Evolutionary conservation across 2,329 filamentous ascomycete genomes (phyloP), one percentile per base, ranked within the genome.

Genomic region (Trichoderma sp.): DNA sequence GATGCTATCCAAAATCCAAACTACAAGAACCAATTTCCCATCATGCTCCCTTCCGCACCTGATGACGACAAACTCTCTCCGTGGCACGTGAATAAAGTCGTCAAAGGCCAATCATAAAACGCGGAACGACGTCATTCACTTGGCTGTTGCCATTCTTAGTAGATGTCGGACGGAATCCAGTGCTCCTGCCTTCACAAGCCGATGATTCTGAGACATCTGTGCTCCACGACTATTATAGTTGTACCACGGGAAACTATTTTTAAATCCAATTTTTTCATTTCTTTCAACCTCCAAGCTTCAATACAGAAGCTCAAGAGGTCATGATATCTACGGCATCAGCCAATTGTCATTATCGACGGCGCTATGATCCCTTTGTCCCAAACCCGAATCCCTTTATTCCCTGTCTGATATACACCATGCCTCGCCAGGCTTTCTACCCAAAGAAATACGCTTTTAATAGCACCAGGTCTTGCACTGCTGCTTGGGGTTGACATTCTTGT

Each of bases 381-480:
- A 60, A 60, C 11, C 53, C 21, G 21, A 71, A 41, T 41, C 50
- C 53, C 67, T 12, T 41, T 59, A n/a, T 60, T 60, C 33, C 53
- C 33, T 24, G 35, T 62, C 53, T 35, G 18, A 62, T 31, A 33
- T 45, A 18, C 18, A 16, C 12, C 6, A 64, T 72, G 69, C 38
- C 69, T 27, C 60, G 29, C 69, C 29, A 27, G 69, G 59, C 69
- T 53, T 53, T 38, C 56, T 21, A 9, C 4, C 12, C 53, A 21
- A 31, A 18, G 63, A 14, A 64, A 38, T 45, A n/a, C 50, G 2
- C 71, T 68, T 78, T 80, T 50, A 79, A 50, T 77, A 82, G 76
- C 83, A 83, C 76, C 81, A 88, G 63, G 75, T 82, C 50, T 77
- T 79, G 80, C 88, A 89, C 78, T 87, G 85, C 41, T 81, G 80